Conservation (phyloP, 164 flowering plant genomes). For the Dillenia turbinata region DNA sequence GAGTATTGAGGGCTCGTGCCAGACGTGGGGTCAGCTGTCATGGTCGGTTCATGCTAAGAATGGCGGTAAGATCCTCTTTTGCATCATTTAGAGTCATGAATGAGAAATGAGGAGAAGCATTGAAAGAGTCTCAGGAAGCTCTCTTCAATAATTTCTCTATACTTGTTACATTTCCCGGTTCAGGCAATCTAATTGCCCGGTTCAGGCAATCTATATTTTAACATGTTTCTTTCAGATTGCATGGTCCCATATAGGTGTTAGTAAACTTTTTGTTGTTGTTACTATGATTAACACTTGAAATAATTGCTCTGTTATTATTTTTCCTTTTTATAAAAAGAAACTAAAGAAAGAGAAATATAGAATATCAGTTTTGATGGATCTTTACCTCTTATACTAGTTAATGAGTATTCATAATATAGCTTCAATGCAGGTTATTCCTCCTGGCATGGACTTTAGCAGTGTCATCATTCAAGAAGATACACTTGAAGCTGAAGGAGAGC, state of each 20-base stretch:
- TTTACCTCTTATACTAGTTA: too few species aligned
- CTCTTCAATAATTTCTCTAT: too few species aligned
- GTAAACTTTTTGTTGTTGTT: too few species aligned
- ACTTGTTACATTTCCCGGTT: too few species aligned
- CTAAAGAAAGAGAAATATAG: too few species aligned
- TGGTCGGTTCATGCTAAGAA: slow-evolving; percentile 92
- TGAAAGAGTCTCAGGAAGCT: neutral
- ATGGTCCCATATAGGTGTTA: too few species aligned
- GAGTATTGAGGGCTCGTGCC: slow-evolving; percentile 77
- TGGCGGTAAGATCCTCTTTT: slow-evolving; percentile 53
- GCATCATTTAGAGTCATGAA: neutral
- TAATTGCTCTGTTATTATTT: too few species aligned
- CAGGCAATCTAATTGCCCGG: too few species aligned
- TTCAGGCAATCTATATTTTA: too few species aligned
- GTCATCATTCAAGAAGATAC: slow-evolving; percentile 69
- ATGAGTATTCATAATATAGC: neutral
- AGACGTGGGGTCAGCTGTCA: slow-evolving; percentile 85
- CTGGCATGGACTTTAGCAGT: slow-evolving; percentile 96
- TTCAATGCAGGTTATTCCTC: slow-evolving; percentile 78
- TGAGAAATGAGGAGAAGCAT: neutral
- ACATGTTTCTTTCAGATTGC: too few species aligned
- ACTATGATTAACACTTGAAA: neutral
- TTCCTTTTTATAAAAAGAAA: neutral
- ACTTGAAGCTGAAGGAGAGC: slow-evolving; percentile 73
- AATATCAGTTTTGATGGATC: too few species aligned